Evolutionary conservation across 2,329 filamentous ascomycete species (phyloP).

Genomic region (Aspergillus amoenus): DNA sequence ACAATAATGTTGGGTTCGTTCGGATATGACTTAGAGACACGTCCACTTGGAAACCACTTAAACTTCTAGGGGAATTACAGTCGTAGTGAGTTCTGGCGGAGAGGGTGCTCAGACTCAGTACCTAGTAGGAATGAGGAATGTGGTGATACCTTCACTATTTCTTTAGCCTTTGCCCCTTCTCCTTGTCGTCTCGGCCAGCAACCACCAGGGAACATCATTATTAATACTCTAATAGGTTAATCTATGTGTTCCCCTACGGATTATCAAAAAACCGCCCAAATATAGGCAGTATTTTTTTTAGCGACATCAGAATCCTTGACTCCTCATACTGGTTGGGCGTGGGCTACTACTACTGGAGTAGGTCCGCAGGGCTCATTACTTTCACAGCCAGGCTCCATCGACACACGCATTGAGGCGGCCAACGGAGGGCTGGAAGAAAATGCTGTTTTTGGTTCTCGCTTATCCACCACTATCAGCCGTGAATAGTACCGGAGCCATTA

Average conservation of each 20-base stretch:
- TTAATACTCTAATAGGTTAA: not conserved
- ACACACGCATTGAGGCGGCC: conserved; percentile 3
- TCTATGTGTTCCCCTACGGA: not conserved
- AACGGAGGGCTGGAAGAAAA: not conserved
- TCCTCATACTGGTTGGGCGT: not conserved
- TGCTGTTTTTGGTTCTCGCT: not conserved
- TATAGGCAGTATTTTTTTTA: not conserved
- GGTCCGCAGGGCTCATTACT: conserved; percentile 12
- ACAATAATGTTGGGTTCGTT: conserved; percentile 7
- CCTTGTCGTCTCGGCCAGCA: not conserved
- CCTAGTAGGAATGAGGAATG: conserved; percentile 1
- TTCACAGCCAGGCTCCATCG: conserved; percentile 1
- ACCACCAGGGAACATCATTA: conserved; percentile 4
- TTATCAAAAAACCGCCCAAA: not conserved
- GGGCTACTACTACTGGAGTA: not conserved
- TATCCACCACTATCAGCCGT: not conserved
- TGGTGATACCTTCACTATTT: not conserved
- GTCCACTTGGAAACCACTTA: not conserved
- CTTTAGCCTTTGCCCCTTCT: not conserved
- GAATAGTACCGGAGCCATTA: not conserved
- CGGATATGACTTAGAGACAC: conserved; percentile 7
- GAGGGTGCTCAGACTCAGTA: not conserved
- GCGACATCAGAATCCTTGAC: not conserved
- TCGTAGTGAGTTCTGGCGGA: not conserved
- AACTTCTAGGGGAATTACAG: not conserved